Percentiles rank a stretch among this genome's conserved stretches.
phyloP scores from a whole-genome alignment of 495 filamentous ascomycete genomes.

The Venustampulla echinocandica region DNA sequence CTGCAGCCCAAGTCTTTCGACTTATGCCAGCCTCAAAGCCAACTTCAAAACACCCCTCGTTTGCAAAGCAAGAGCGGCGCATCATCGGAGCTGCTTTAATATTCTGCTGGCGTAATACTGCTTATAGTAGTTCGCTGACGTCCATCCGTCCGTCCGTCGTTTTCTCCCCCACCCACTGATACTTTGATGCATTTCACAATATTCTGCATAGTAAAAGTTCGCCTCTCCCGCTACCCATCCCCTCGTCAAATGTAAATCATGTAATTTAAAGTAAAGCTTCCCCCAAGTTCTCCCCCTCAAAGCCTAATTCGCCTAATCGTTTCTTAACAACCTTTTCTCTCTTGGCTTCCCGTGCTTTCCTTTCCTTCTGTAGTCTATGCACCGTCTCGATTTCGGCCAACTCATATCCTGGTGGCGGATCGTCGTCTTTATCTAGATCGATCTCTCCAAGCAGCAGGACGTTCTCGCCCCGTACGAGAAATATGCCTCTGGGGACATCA shows the following conservation, averaged over 20 bases:
- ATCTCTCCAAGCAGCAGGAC: slow-evolving; percentile 88
- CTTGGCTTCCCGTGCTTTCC: slow-evolving; percentile 61
- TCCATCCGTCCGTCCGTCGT: too few relatives aligned
- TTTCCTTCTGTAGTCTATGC: slow-evolving; percentile 59
- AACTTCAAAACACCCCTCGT: too few relatives aligned
- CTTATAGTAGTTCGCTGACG: too few relatives aligned
- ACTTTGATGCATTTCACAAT: slow-evolving; percentile 62
- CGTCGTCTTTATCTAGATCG: slow-evolving; percentile 90
- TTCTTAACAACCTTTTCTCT: slow-evolving; percentile 58
- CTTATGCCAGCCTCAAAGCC: too few relatives aligned
- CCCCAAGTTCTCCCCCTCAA: slow-evolving; percentile 77
- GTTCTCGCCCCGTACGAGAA: slow-evolving; percentile 88
- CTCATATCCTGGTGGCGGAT: slow-evolving; percentile 61
- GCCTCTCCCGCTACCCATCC: background rate
- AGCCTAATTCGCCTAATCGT: slow-evolving; percentile 66
- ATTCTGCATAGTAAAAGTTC: slow-evolving; percentile 46
- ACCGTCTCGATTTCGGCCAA: slow-evolving; percentile 61
- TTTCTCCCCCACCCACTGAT: slow-evolving; percentile 11
- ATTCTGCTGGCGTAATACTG: background rate
- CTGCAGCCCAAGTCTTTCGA: too few relatives aligned
- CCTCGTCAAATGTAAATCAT: too few relatives aligned
- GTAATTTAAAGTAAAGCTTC: slow-evolving; percentile 69
- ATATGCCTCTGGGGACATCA: slow-evolving; percentile 73
- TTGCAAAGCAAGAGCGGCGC: background rate
- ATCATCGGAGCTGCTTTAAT: background rate